Evolutionary conservation across 768 basidiomycete species (phyloP).

Genomic region (Mycena maculata): DNA sequence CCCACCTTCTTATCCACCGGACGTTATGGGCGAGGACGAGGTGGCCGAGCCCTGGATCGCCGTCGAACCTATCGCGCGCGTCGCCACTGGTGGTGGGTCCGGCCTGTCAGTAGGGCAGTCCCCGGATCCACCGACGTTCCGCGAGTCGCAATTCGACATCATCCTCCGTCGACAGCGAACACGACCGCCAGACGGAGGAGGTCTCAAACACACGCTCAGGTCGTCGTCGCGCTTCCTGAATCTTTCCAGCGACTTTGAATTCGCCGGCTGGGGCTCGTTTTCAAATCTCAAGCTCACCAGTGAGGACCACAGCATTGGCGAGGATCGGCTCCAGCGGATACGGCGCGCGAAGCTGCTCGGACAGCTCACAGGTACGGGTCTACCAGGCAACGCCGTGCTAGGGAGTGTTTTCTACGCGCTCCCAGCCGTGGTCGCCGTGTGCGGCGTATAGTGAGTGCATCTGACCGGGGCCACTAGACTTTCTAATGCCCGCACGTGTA

Average conservation of each 20-base stretch:
- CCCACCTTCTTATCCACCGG: constrained; percentile 4
- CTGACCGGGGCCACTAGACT: neutral
- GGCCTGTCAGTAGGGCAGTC: neutral
- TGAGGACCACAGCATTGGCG: constrained; percentile 54
- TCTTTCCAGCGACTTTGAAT: constrained; percentile 73
- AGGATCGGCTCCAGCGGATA: constrained; percentile 42
- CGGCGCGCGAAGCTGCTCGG: constrained; percentile 61
- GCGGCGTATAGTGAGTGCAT: constrained; percentile 68
- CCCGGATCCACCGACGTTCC: constrained; percentile 56
- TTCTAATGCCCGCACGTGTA: constrained; percentile 36
- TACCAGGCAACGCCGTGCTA: constrained; percentile 75
- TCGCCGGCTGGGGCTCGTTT: constrained; percentile 77
- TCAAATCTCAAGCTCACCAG: constrained; percentile 56
- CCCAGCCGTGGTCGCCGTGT: constrained; percentile 70
- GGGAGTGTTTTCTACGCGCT: constrained; percentile 78
- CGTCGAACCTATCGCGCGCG: constrained; percentile 29
- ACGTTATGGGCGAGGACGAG: constrained; percentile 4
- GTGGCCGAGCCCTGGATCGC: constrained; percentile 29
- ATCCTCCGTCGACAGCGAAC: constrained; percentile 70
- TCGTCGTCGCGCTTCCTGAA: constrained; percentile 72
- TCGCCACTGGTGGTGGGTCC: neutral
- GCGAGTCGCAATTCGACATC: constrained; percentile 62
- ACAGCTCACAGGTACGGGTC: constrained; percentile 71
- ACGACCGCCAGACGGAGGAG: constrained; percentile 57
- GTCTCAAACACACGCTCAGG: constrained; percentile 49